Base-by-base conservation (phyloP, 2,329 filamentous ascomycete genomes). In the Simplicillium aogashimaense region DNA sequence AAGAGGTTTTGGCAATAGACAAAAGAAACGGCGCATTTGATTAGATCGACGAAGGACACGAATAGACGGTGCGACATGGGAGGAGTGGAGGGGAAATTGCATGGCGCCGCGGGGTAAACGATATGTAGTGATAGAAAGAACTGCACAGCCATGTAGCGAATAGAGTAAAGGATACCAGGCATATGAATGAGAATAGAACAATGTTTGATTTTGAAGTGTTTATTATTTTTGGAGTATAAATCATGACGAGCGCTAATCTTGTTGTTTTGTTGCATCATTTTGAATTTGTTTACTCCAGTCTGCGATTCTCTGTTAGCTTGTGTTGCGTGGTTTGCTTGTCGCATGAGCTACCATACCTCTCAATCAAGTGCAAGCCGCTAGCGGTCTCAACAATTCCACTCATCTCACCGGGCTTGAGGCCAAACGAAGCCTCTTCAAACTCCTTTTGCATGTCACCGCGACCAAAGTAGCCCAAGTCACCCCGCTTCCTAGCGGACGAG, bases 401-500 rank as follows among this genome's bases (percentile, higher is more conserved):
- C 55, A 97, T 79, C 64, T 95, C 78, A 29, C 88, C 89, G 2
- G 83, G 81, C 61, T 89, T 76, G 41, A 98, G 71, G n/a, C 76
- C 81, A 65, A 98, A 98, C 1, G 92, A 84, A 4, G 89, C 89
- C 42, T 95, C 87, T 66, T 98, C 92, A 56, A 98, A 98, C 65
- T 95, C 90, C 69, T 89, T 90, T 61, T 98, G 92, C 92, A 98
- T 98, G 55, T 97, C 90, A 20, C 88, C 87, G 53, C 76, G 81
- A 41, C 87, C 89, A 61, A 98, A 98, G 64, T 89, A 95, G 15
- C 92, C 92, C 67, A 98, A 67, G 59, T 98, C 92, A 42, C 92
- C 92, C 50, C 81, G 78, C 74, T 97, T 98, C 53, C 88, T 78
- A 25, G 92, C 89, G 53, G 88, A 95, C 63, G 86, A 94, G 67